Conservation (phyloP, 192 early-diverging fungal genomes). For the Coemansia sp. region DNA sequence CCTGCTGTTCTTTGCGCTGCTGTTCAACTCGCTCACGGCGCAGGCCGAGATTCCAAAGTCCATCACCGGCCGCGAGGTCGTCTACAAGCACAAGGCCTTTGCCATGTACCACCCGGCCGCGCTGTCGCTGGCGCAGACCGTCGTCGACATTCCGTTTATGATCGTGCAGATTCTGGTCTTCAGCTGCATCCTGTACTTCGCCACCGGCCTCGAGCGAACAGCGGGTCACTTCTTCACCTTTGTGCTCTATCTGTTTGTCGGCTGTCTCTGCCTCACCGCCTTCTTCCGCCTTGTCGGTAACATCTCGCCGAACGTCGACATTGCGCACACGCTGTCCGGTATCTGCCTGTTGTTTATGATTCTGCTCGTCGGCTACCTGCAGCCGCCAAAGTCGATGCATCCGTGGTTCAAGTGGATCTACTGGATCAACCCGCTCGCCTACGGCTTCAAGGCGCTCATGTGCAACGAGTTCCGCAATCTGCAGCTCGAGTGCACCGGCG, state of each 20-base stretch:
- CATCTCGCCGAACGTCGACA: conserved; percentile 43
- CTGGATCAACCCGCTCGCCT: too few species aligned
- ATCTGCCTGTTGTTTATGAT: conserved; percentile 46
- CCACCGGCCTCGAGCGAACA: conserved; percentile 57
- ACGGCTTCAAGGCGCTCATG: conserved; percentile 66
- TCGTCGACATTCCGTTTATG: conserved; percentile 58
- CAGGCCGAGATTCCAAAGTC: conserved; percentile 67
- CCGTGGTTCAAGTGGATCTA: too few species aligned
- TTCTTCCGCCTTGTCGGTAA: conserved; percentile 58
- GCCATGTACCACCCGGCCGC: conserved; percentile 68
- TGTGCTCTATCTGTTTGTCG: conserved; percentile 58
- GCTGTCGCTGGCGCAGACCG: conserved; percentile 57
- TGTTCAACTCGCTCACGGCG: conserved; percentile 69
- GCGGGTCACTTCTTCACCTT: conserved; percentile 67
- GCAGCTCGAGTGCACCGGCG: conserved; percentile 21
- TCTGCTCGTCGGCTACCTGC: conserved; percentile 54
- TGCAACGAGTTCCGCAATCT: conserved; percentile 67
- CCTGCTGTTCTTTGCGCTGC: conserved; percentile 68
- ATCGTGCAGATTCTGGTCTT: conserved; percentile 57
- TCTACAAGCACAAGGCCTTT: conserved; percentile 76
- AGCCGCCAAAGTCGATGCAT: conserved; percentile 60
- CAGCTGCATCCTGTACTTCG: conserved; percentile 62
- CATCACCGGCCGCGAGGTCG: conserved; percentile 69
- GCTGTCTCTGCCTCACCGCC: conserved; percentile 58
- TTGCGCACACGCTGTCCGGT: conserved; percentile 48